These are phyloP conservation scores for Suhomyces bokatorum DNA, from an alignment of 1,139 yeast genomes.

Conservation along the genomic window DNA sequence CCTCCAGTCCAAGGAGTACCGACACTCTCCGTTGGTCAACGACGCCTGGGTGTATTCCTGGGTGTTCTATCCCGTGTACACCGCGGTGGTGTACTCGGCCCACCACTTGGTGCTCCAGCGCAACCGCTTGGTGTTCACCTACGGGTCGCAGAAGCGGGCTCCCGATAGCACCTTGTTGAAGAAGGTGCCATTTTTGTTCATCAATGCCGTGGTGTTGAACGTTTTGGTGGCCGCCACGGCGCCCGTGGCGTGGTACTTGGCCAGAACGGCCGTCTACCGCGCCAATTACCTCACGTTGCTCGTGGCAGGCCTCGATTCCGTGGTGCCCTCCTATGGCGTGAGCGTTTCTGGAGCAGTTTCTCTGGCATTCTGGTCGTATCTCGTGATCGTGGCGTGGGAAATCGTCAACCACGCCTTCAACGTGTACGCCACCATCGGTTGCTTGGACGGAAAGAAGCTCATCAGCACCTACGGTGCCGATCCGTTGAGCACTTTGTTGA, in stretches of 20 bases:
- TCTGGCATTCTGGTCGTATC: slow-evolving; percentile 39
- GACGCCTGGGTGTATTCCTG: slow-evolving; percentile 61
- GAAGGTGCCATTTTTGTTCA: slow-evolving; percentile 35
- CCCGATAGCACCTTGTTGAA: slow-evolving; percentile 41
- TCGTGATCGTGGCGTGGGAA: slow-evolving; percentile 57
- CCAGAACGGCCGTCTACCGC: slow-evolving; percentile 49
- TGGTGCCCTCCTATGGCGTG: slow-evolving; percentile 35
- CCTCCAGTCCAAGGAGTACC: slow-evolving; percentile 46
- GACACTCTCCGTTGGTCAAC: slow-evolving; percentile 57
- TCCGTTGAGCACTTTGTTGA: slow-evolving; percentile 69
- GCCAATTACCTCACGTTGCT: slow-evolving; percentile 26
- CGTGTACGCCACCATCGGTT: slow-evolving; percentile 80
- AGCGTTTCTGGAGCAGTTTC: slow-evolving; percentile 28
- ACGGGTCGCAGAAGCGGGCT: slow-evolving; percentile 43
- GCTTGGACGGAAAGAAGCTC: slow-evolving; percentile 71
- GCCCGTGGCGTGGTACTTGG: slow-evolving; percentile 50
- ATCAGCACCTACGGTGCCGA: slow-evolving; percentile 68
- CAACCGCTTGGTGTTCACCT: slow-evolving; percentile 55
- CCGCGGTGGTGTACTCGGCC: slow-evolving; percentile 51
- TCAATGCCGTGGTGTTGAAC: slow-evolving; percentile 40
- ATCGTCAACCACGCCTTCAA: slow-evolving; percentile 60
- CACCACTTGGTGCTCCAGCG: slow-evolving; percentile 60
- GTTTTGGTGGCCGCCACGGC: slow-evolving; percentile 29
- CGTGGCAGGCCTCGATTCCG: slow-evolving; percentile 38
- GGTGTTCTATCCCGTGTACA: slow-evolving; percentile 36